Evolutionary conservation across 768 basidiomycete species (phyloP).

Genomic region (Pleurotus tuber-regium): DNA sequence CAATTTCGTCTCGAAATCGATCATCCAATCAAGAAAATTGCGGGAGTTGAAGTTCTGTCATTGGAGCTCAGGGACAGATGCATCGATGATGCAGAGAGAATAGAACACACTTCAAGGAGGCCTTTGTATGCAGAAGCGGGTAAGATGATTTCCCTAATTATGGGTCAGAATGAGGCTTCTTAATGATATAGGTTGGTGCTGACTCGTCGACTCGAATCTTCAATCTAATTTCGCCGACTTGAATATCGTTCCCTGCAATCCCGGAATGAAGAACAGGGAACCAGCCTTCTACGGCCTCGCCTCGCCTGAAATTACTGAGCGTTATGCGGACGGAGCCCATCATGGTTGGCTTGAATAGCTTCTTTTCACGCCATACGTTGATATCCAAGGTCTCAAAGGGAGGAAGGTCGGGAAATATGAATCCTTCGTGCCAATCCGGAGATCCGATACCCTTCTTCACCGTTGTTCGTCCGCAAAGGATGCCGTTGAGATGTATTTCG

Average conservation of each 20-base stretch:
- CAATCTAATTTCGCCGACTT: conserved; percentile 74
- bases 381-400: conserved; percentile 73
- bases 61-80: conserved; percentile 1
- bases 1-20: conserved; percentile 63
- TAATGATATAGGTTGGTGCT: conserved; percentile 18
- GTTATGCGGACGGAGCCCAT: conserved; percentile 66
- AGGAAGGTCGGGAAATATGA: conserved; percentile 72
- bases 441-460: conserved; percentile 63
- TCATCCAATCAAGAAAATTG: conserved; percentile 74
- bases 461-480: conserved; percentile 70
- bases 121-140: conserved; percentile 60
- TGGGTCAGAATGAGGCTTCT: conserved; percentile 5
- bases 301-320: conserved; percentile 68
- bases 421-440: conserved; percentile 83
- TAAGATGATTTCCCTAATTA: conserved; percentile 71
- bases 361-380: conserved; percentile 69
- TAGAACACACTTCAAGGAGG: conserved; percentile 52
- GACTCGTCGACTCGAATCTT: conserved; percentile 77
- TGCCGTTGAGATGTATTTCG: conserved; percentile 71
- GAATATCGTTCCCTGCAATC: conserved; percentile 46
- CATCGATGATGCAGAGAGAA: not conserved
- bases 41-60: conserved; percentile 52
- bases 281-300: conserved; percentile 80
- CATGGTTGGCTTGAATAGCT: conserved; percentile 47
- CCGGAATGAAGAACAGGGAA: conserved; percentile 66